Base-by-base conservation (phyloP, 2,329 filamentous ascomycete genomes). In the Fusarium secorum region DNA sequence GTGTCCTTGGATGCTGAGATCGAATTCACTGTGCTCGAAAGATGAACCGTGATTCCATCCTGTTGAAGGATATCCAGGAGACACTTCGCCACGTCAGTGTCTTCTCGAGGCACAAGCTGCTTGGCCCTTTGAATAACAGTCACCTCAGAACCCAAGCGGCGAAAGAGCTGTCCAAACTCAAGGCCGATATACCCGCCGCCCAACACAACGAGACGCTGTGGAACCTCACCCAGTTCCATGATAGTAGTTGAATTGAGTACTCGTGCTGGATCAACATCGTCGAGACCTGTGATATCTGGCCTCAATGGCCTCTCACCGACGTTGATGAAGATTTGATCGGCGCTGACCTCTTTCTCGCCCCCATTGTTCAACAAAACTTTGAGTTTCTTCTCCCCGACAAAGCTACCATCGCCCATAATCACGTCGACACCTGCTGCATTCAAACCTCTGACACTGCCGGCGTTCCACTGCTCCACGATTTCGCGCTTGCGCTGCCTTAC, bases 91-190 rank as follows among this genome's bases (percentile, higher is more conserved):
- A 87, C 76, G 42, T 88, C 85, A n/a, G 74, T 51, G 64, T 88
- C 86, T 64, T 87, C 85, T 24, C 79, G 76, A 1, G 81, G 80
- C 4, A 86, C 74, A 15, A 87, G 75, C 58, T 83, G 83, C 22
- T 74, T 68, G 7, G 74, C 79, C 14, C 82, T 76, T 74, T 87
- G 84, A 7, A 87, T 60, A 46, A 88, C 75, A 4, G 83, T 85
- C 44, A 88, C 85, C 33, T 82, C 76, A 6, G 84, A 80, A 1
- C 86, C 85, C 18, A 88, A 76, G 22, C 86, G 79, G 2, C 81
- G 78, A 75, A 87, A 85, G 30, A 87, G 78, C 75, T 88, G 86
- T 4, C 81, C 85, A 66, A 87, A 88, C 70, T 88, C 86, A 15
- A 87, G 76, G 3, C 85, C 86, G 35, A 88, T 80, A 62, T 85